Evolutionary conservation across 2,329 filamentous ascomycete species (phyloP).

Genomic region (Sphaerostilbella broomeana): DNA sequence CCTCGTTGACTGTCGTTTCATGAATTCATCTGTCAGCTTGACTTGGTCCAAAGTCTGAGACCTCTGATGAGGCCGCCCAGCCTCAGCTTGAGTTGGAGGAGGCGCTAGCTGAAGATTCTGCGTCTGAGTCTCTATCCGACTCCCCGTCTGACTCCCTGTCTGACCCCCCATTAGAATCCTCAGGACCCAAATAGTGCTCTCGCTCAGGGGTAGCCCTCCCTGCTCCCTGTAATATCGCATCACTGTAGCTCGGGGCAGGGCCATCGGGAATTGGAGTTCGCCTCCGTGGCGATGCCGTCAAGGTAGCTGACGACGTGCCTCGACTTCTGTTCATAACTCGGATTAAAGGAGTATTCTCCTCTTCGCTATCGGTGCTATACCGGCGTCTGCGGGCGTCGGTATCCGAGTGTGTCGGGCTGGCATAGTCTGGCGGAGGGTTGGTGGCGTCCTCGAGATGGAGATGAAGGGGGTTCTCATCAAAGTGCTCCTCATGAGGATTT

Average conservation of each 20-base stretch:
- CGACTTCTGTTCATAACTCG: constrained; percentile 45
- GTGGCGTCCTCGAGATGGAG: constrained; percentile 47
- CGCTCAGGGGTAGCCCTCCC: constrained; percentile 18
- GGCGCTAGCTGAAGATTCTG: too few species aligned
- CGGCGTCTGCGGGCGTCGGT: constrained; percentile 46
- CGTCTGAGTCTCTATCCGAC: neutral
- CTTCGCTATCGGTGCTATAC: constrained; percentile 54
- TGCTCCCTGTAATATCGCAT: constrained; percentile 55
- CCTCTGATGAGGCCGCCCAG: neutral
- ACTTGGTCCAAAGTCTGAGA: neutral
- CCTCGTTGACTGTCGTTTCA: constrained; percentile 2
- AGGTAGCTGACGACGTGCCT: constrained; percentile 41
- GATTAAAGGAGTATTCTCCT: constrained; percentile 50
- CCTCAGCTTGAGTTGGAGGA: constrained; percentile 5
- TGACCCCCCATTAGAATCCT: constrained; percentile 12
- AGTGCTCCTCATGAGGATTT: constrained; percentile 19
- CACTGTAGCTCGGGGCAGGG: constrained; percentile 78
- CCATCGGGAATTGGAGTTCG: constrained; percentile 8
- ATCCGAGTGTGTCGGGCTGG: constrained; percentile 57
- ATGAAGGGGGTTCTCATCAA: constrained; percentile 33
- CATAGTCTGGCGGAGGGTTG: constrained; percentile 65
- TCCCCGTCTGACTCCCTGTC: constrained; percentile 8
- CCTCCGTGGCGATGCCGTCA: constrained; percentile 20
- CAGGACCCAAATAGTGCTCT: constrained; percentile 19
- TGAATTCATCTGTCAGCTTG: constrained; percentile 3